These are phyloP conservation scores for Copromyces sp. DNA, from an alignment of 495 filamentous ascomycete species.

Conservation along the genomic window DNA sequence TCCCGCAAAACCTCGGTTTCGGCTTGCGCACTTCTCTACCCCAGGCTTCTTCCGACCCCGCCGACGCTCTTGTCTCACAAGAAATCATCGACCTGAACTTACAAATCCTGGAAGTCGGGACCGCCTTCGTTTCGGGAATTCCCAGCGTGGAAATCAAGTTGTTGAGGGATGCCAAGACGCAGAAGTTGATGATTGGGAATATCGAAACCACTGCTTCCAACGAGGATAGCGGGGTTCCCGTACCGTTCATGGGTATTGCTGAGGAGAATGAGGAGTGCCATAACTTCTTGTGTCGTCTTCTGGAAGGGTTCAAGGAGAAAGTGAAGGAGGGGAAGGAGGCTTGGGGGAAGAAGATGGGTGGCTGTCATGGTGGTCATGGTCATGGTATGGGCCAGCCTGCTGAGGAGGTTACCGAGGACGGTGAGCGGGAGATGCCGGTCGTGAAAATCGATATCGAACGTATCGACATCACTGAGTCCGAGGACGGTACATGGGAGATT, in stretches of 20 bases:
- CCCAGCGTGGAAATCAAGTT: constrained; percentile 36
- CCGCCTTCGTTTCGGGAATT: constrained; percentile 33
- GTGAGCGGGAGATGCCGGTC: neutral
- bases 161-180: constrained; percentile 27
- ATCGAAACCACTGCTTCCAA: constrained; percentile 19
- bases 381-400: neutral
- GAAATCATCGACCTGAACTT: constrained; percentile 36
- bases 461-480: neutral
- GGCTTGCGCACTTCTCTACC: constrained; percentile 31
- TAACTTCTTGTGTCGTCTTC: constrained; percentile 36
- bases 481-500: neutral
- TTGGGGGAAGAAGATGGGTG: neutral
- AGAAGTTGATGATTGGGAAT: constrained; percentile 32
- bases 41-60: constrained; percentile 17
- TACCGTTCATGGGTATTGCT: neutral
- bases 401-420: neutral
- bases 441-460: neutral
- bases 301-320: constrained; percentile 30
- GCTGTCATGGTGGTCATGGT: neutral
- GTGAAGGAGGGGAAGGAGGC: constrained; percentile 22
- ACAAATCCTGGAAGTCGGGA: constrained; percentile 41
- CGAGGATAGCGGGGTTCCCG: constrained; percentile 5
- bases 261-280: constrained; percentile 27
- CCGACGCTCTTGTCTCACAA: constrained; percentile 19
- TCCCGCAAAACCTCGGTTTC: constrained; percentile 29